Percentiles rank a stretch among this genome's conserved stretches.
These are phyloP conservation scores for Fraxinus nigra DNA, from an alignment of 305 asterid genomes.

Conservation along the genomic window DNA sequence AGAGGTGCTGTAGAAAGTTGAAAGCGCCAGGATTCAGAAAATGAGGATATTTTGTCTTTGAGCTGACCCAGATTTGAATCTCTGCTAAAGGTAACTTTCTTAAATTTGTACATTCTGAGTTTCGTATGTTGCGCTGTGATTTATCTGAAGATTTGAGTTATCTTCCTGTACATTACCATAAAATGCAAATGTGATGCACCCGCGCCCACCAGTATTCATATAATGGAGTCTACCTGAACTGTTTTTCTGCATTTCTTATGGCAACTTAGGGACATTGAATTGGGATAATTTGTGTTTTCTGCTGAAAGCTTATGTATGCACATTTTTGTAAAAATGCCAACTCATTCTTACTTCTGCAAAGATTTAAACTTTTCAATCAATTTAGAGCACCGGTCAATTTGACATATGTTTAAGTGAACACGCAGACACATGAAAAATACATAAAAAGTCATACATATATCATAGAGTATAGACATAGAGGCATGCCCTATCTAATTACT, in stretches of 20 bases:
- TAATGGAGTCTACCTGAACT: neutral
- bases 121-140: constrained; percentile 19
- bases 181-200: constrained; percentile 19
- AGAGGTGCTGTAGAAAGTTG: constrained; percentile 24
- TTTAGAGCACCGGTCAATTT: neutral
- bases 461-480: neutral
- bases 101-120: constrained; percentile 26
- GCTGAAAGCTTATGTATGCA: constrained; percentile 15
- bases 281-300: constrained; percentile 14
- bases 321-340: neutral
- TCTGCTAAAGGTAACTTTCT: constrained; percentile 33
- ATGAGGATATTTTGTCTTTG: constrained; percentile 43
- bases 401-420: neutral
- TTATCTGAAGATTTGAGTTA: constrained; percentile 18
- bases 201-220: neutral
- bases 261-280: constrained; percentile 5
- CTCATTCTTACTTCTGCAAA: constrained; percentile 8
- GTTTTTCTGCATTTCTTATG: constrained; percentile 14
- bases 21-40: constrained; percentile 38
- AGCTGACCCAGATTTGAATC: constrained; percentile 63
- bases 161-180: constrained; percentile 10
- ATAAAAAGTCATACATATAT: neutral
- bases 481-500: neutral
- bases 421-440: neutral
- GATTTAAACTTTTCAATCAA: neutral